These are phyloP conservation scores for Backusella mclennaniae DNA, from an alignment of 192 early-diverging fungal genomes.

Conservation along the genomic window DNA sequence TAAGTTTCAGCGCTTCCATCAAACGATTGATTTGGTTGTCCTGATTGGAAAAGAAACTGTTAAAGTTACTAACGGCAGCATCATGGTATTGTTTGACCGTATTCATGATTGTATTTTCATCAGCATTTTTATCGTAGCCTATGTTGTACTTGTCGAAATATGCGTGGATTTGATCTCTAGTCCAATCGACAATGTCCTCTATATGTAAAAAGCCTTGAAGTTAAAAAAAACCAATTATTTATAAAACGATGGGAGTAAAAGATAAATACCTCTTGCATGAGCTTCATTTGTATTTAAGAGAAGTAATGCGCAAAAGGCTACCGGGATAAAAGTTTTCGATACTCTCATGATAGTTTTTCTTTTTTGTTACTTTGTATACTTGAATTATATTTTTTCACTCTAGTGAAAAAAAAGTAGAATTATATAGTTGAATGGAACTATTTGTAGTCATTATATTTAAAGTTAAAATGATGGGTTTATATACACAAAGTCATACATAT, in stretches of 20 bases:
- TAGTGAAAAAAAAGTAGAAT: background rate
- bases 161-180: constrained; percentile 10
- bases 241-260: background rate
- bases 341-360: background rate
- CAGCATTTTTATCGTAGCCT: constrained; percentile 22
- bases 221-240: background rate
- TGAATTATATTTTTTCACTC: background rate
- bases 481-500: background rate
- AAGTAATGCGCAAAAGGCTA: background rate
- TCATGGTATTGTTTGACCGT: constrained; percentile 26
- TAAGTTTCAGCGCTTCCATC: constrained; percentile 3
- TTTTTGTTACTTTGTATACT: background rate
- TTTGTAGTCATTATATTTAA: background rate
- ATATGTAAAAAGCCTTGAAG: background rate
- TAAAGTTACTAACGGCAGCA: constrained; percentile 10
- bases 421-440: background rate
- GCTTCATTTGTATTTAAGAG: background rate
- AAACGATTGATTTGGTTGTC: constrained; percentile 21
- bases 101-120: background rate
- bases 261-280: background rate
- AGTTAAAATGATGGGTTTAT: background rate
- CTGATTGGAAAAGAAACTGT: constrained; percentile 2
- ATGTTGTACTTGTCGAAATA: constrained; percentile 33
- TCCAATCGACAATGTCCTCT: constrained; percentile 27
- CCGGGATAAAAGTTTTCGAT: background rate